phyloP scores from a whole-genome alignment of 371 early-diverging fungal genomes.

The Mucor saturninus region DNA sequence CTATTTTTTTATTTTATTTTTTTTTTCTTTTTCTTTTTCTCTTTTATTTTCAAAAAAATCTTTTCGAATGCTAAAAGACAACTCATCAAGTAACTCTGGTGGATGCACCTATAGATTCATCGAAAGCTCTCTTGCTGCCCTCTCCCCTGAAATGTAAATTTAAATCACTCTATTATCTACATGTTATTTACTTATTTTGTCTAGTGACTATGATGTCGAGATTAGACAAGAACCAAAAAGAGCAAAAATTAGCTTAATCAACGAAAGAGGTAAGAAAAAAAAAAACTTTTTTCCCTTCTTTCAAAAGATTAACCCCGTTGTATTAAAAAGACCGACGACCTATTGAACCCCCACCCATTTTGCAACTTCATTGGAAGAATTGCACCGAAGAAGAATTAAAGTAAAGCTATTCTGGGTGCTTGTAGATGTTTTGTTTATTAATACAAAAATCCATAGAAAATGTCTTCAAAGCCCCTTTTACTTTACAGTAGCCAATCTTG shows the following conservation, averaged over 20 bases:
- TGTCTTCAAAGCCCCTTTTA: slow-evolving; percentile 57
- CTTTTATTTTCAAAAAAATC: slow-evolving; percentile 17
- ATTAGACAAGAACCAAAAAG: slow-evolving; percentile 23
- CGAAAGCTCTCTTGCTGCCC: slow-evolving; percentile 39
- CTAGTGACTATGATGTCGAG: slow-evolving; percentile 17
- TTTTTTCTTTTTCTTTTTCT: slow-evolving; percentile 14
- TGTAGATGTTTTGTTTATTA: neutral
- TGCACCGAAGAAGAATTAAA: slow-evolving; percentile 41
- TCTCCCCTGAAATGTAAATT: slow-evolving; percentile 38
- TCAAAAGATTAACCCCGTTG: neutral
- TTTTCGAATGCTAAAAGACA: slow-evolving; percentile 6
- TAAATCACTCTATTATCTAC: neutral
- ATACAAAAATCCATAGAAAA: slow-evolving; percentile 32
- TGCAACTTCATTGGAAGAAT: slow-evolving; percentile 44
- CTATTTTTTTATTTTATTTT: slow-evolving; percentile 19
- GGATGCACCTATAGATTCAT: slow-evolving; percentile 53
- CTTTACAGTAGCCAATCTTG: slow-evolving; percentile 47
- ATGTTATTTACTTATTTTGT: neutral
- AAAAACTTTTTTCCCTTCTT: neutral
- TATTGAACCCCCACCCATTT: slow-evolving; percentile 55
- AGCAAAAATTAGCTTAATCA: slow-evolving; percentile 1
- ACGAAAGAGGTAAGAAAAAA: slow-evolving; percentile 34
- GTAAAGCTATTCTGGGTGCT: slow-evolving; percentile 24
- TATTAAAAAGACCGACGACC: slow-evolving; percentile 39
- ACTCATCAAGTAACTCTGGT: slow-evolving; percentile 7